Evolutionary conservation across 1,139 yeast species (phyloP), one percentile per base, ranked within the genome.

Genomic region (Yamadazyma spencermartinsiae): DNA sequence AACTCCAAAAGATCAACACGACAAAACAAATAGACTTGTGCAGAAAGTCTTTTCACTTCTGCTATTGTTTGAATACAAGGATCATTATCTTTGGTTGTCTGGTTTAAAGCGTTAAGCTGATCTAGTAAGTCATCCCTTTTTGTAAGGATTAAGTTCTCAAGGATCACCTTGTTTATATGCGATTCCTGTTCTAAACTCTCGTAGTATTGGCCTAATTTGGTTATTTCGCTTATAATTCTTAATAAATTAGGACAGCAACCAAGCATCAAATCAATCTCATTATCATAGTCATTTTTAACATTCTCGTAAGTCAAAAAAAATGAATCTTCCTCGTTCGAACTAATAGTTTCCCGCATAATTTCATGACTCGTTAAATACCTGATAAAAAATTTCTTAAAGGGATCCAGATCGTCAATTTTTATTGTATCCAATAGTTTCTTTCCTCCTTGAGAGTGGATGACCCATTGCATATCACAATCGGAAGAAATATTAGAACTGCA

Each of bases 401-500:
- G 49, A 31, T 44, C 43, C 21, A 37, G 26, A 13, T 18, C 11
- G 4, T 34, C 20, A 2, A 40, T 20, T 9, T 36, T 29, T 1
- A 40, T 19, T 4, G 32, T 25, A 28, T 37, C 31, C 16, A 66
- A 41, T 25, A 63, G 56, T 20, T 51, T 54, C 40, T 64, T 65
- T 1, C 69, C 70, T 15, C 66, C 65, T 44, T 61, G 58, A 24
- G 65, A 45, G 39, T 66, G 61, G 4, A 56, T 41, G 7, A 65
- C 42, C 73, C 73, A 67, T 14, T 63, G 58, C 38, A 49, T 50
- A 31, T 60, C 67, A 47, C 73, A 66, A 41, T 59, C 59, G 3
- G 64, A 61, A 1, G 68, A 57, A n/a, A 66, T 67, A 38, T 67
- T 72, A 4, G 59, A 55, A 33, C 65, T 63, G 40, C 72, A 67